Conservation (phyloP, 345 rosid species). For the Citrus medica region DNA sequence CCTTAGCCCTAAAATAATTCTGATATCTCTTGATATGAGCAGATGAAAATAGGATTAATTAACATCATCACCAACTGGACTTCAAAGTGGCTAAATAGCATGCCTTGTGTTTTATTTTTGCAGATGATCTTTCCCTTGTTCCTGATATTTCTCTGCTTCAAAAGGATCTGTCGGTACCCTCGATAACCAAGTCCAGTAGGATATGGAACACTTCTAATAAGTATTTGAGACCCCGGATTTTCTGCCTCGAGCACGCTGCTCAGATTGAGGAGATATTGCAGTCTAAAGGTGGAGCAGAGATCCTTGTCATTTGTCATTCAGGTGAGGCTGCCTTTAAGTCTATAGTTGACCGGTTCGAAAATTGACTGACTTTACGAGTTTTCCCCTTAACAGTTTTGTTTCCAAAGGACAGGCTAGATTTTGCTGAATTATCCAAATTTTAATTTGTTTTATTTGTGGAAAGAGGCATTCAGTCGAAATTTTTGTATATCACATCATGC, state of each 20-base stretch:
- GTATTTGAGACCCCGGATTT: slow-evolving; percentile 75
- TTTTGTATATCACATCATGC: neutral
- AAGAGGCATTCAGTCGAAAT: neutral
- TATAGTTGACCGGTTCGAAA: neutral
- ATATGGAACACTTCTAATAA: slow-evolving; percentile 59
- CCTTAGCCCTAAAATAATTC: neutral
- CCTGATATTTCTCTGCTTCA: slow-evolving; percentile 21
- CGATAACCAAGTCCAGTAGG: slow-evolving; percentile 12
- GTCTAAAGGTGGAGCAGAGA: slow-evolving; percentile 76
- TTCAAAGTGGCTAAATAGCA: slow-evolving; percentile 8
- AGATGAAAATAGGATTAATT: slow-evolving; percentile 2
- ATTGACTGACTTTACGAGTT: neutral
- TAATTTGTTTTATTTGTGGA: neutral
- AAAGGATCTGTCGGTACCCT: slow-evolving; percentile 26
- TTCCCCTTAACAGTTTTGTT: neutral
- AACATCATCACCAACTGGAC: neutral
- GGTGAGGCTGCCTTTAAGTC: slow-evolving; percentile 43
- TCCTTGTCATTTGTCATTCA: slow-evolving; percentile 91
- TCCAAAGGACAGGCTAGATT: neutral
- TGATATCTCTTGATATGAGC: slow-evolving; percentile 5
- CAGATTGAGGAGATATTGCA: slow-evolving; percentile 68
- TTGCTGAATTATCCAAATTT: neutral
- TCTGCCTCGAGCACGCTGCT: slow-evolving; percentile 91
- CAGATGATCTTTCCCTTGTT: slow-evolving; percentile 23
- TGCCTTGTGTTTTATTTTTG: slow-evolving; percentile 14